Conservation (phyloP, 352 stramenopile genomes). For the Pythium coloratum region DNA sequence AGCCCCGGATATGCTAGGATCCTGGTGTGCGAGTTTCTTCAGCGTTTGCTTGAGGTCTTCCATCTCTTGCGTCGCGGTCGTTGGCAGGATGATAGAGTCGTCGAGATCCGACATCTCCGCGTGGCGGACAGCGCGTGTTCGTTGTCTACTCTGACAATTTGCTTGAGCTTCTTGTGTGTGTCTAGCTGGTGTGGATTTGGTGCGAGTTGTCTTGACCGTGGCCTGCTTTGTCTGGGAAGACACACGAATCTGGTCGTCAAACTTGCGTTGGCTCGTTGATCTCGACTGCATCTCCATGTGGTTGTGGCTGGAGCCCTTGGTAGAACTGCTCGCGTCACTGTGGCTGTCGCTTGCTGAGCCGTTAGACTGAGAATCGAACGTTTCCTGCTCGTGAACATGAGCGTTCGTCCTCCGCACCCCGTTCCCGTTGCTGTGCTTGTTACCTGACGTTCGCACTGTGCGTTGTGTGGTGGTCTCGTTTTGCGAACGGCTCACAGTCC, state of each 20-base stretch:
- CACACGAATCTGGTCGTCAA: slow-evolving; percentile 22
- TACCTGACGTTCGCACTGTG: background rate
- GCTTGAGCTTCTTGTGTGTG: background rate
- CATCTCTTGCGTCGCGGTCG: slow-evolving; percentile 55
- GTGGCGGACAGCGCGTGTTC: background rate
- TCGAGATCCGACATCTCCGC: slow-evolving; percentile 11
- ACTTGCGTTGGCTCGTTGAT: slow-evolving; percentile 10
- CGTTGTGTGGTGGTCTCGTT: background rate
- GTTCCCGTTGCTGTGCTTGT: background rate
- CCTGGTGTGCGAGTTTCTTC: slow-evolving; percentile 50
- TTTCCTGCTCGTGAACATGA: background rate
- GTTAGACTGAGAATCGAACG: background rate
- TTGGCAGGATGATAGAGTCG: slow-evolving; percentile 31
- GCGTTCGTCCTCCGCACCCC: background rate
- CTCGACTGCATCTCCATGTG: background rate
- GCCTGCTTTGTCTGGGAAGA: background rate
- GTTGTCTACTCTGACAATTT: background rate
- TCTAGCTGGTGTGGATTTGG: background rate
- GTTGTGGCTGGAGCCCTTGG: slow-evolving; percentile 16
- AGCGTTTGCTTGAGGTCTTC: slow-evolving; percentile 72
- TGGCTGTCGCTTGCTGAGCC: slow-evolving; percentile 1
- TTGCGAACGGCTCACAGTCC: background rate
- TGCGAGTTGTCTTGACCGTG: background rate
- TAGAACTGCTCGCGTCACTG: slow-evolving; percentile 20
- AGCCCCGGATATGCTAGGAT: slow-evolving; percentile 1